Percentiles rank a stretch among this genome's conserved stretches.
Evolutionary conservation across 2,329 filamentous ascomycete species (phyloP).

Genomic region (Hypoxylon sp.): DNA sequence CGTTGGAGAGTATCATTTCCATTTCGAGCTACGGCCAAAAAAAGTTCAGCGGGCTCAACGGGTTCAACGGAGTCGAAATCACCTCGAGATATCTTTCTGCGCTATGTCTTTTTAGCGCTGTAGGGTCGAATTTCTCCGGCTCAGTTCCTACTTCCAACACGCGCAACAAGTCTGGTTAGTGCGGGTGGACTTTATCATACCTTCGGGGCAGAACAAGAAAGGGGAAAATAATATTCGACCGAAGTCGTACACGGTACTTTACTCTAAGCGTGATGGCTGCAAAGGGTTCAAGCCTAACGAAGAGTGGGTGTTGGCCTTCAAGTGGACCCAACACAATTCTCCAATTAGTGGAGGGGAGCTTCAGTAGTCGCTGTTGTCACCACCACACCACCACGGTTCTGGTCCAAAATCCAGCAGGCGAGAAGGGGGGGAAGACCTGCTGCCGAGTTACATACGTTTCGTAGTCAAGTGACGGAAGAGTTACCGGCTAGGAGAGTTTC

Average conservation of each 20-base stretch:
- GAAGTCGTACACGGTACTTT: constrained; percentile 43
- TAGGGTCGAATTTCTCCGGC: constrained; percentile 35
- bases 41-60: constrained; percentile 29
- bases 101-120: constrained; percentile 37
- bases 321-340: constrained; percentile 42
- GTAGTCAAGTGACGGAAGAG: constrained; percentile 44
- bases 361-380: constrained; percentile 43
- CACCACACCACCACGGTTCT: constrained; percentile 42
- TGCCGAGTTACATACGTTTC: constrained; percentile 37
- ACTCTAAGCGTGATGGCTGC: constrained; percentile 32
- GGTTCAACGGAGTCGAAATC: constrained; percentile 37
- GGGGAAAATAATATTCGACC: constrained; percentile 41
- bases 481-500: constrained; percentile 43
- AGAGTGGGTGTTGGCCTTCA: constrained; percentile 39
- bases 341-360: constrained; percentile 39
- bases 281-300: constrained; percentile 38
- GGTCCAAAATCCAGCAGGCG: constrained; percentile 36
- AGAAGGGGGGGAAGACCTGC: constrained; percentile 27
- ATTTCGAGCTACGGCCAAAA: constrained; percentile 36
- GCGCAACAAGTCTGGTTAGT: constrained; percentile 39
- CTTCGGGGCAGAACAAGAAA: constrained; percentile 39
- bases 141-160: constrained; percentile 42
- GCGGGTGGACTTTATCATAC: constrained; percentile 38
- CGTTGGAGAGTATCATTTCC: constrained; percentile 37
- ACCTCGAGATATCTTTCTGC: constrained; percentile 34